Evolutionary conservation across 2,329 filamentous ascomycete species (phyloP).

Genomic region (Xylaria sp.): DNA sequence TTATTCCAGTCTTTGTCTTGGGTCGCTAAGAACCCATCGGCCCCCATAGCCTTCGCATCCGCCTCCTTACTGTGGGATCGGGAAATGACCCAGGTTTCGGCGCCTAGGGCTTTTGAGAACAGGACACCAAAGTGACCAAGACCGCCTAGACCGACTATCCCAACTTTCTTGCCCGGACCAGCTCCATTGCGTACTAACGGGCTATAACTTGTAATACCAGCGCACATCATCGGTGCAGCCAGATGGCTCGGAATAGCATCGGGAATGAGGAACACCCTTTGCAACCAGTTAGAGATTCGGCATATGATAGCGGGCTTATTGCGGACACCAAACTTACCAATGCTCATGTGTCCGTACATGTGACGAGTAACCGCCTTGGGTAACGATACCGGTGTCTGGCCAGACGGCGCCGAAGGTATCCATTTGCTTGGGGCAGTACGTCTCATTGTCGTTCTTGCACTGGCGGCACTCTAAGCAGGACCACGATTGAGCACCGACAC

Average conservation of each 20-base stretch:
- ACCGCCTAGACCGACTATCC: slow-evolving; percentile 77
- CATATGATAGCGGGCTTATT: neutral
- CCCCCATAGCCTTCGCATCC: slow-evolving; percentile 69
- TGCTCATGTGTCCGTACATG: slow-evolving; percentile 81
- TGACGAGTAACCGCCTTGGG: slow-evolving; percentile 70
- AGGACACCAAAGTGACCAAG: slow-evolving; percentile 78
- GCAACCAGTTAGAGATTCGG: slow-evolving; percentile 6
- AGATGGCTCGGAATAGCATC: slow-evolving; percentile 71
- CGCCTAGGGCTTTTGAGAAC: slow-evolving; percentile 74
- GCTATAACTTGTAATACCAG: slow-evolving; percentile 82
- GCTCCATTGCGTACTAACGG: slow-evolving; percentile 80
- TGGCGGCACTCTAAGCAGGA: slow-evolving; percentile 73
- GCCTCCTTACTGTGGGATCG: slow-evolving; percentile 69
- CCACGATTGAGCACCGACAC: slow-evolving; percentile 75
- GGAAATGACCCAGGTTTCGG: slow-evolving; percentile 71
- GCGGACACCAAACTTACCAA: slow-evolving; percentile 57
- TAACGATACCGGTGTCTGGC: slow-evolving; percentile 70
- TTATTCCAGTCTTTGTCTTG: slow-evolving; percentile 67
- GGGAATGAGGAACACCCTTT: slow-evolving; percentile 76
- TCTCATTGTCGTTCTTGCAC: slow-evolving; percentile 74
- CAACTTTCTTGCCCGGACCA: slow-evolving; percentile 83
- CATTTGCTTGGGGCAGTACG: slow-evolving; percentile 71
- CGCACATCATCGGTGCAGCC: slow-evolving; percentile 86
- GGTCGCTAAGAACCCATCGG: slow-evolving; percentile 69
- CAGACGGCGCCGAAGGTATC: slow-evolving; percentile 70